These are phyloP conservation scores for Zymoseptoria crescenta DNA, from an alignment of 2,329 filamentous ascomycete species.

Conservation along the genomic window DNA sequence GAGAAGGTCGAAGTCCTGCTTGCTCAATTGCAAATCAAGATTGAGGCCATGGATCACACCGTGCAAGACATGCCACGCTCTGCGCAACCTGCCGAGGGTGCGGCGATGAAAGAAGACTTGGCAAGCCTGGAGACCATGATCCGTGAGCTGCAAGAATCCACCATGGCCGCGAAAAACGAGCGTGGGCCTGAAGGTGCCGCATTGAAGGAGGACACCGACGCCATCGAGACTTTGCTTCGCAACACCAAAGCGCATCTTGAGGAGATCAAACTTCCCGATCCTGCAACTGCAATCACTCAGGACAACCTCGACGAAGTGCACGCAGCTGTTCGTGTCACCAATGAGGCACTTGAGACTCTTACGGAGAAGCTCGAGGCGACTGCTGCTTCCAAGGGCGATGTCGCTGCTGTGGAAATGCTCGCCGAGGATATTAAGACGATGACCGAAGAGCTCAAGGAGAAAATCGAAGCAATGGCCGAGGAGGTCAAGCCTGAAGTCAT, in stretches of 20 bases:
- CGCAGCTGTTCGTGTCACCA: constrained; percentile 63
- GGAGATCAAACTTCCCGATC: constrained; percentile 59
- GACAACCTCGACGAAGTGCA: constrained; percentile 57
- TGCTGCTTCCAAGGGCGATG: constrained; percentile 68
- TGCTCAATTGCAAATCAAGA: constrained; percentile 71
- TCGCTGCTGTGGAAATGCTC: constrained; percentile 67
- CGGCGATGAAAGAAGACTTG: constrained; percentile 48
- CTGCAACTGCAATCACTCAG: constrained; percentile 59
- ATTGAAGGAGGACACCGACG: constrained; percentile 76
- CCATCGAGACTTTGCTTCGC: constrained; percentile 80
- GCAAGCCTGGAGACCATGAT: constrained; percentile 37
- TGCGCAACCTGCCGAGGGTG: constrained; percentile 27
- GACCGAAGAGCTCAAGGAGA: constrained; percentile 58
- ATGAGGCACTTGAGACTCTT: constrained; percentile 62
- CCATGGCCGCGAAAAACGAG: constrained; percentile 42
- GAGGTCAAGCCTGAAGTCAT: constrained; percentile 48
- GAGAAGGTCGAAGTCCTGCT: constrained; percentile 81
- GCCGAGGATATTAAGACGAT: constrained; percentile 67
- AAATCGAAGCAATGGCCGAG: constrained; percentile 30
- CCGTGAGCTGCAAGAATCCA: constrained; percentile 52
- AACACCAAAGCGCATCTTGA: constrained; percentile 87
- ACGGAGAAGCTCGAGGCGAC: constrained; percentile 58
- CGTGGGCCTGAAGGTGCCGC: constrained; percentile 45
- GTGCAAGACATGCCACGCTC: constrained; percentile 40
- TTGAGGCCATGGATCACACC: constrained; percentile 64